Conservation (phyloP, 805 yeast species). For the Kurtzmaniella cleridarum region DNA sequence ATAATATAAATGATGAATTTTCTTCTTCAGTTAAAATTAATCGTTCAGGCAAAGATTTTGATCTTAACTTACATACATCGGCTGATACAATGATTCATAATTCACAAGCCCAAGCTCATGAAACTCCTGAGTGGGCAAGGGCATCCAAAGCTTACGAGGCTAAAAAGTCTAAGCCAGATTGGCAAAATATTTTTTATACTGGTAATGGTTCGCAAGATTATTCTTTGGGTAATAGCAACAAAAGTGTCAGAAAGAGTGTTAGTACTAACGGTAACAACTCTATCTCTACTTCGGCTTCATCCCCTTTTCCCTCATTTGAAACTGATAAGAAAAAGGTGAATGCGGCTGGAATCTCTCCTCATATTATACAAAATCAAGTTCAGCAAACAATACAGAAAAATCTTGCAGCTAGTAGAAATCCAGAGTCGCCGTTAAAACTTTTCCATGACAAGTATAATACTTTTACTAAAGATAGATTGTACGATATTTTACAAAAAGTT, state of each 20-base stretch:
- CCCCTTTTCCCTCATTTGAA: conserved; percentile 23
- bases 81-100: conserved; percentile 31
- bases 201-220: conserved; percentile 14
- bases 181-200: conserved; percentile 26
- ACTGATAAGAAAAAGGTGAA: conserved; percentile 6
- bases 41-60: conserved; percentile 9
- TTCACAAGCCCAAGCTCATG: conserved; percentile 10
- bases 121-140: conserved; percentile 33
- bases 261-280: conserved; percentile 12
- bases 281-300: conserved; percentile 30
- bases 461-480: conserved; percentile 30
- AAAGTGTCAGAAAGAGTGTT: conserved; percentile 1
- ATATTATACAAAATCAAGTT: not conserved
- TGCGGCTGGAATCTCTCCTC: not conserved
- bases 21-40: conserved; percentile 18
- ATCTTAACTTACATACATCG: conserved; percentile 14
- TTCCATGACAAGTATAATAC: conserved; percentile 37
- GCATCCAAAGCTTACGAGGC: conserved; percentile 23
- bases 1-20: conserved; percentile 7
- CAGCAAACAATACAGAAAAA: conserved; percentile 1
- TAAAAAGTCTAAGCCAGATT: conserved; percentile 20
- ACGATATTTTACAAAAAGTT: conserved; percentile 20
- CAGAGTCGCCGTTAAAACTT: conserved; percentile 38
- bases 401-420: conserved; percentile 10
- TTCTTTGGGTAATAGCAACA: conserved; percentile 6